Conservation (phyloP, 1,284 basidiomycete genomes). For the Sporisorium graminicola region DNA sequence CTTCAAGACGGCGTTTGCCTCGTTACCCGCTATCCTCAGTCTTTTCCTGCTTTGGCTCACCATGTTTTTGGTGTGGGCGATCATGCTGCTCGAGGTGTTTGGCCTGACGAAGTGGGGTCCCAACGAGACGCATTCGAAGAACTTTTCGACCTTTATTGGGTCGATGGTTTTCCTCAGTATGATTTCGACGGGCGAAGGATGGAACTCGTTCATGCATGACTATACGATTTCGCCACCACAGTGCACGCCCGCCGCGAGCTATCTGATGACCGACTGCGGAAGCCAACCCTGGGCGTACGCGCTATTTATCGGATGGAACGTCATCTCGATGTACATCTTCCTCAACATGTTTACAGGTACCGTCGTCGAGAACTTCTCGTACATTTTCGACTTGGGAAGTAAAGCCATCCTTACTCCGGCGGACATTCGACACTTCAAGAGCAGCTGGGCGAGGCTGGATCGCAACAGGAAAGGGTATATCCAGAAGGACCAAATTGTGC, state of each 20-base stretch:
- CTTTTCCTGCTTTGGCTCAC: constrained; percentile 90
- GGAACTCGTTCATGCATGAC: constrained; percentile 69
- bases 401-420: constrained; percentile 85
- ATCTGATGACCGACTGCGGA: constrained; percentile 87
- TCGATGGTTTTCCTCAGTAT: constrained; percentile 84
- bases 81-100: constrained; percentile 92
- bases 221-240: constrained; percentile 78
- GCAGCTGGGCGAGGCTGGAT: constrained; percentile 89
- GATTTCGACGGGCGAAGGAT: constrained; percentile 73
- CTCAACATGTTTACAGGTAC: constrained; percentile 83
- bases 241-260: constrained; percentile 78
- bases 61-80: constrained; percentile 91
- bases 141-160: constrained; percentile 84
- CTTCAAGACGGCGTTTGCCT: constrained; percentile 93
- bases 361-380: constrained; percentile 95
- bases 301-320: constrained; percentile 95
- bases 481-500: constrained; percentile 78
- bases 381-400: constrained; percentile 91
- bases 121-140: constrained; percentile 80
- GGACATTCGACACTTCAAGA: constrained; percentile 80
- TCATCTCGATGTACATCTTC: constrained; percentile 87
- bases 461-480: constrained; percentile 84
- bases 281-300: constrained; percentile 85
- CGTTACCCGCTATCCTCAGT: constrained; percentile 87
- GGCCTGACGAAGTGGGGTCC: constrained; percentile 86